A percentile compares a stretch with the other conserved stretches of the same genome.
Evolutionary conservation across 352 stramenopile genomes (phyloP).

Genomic region (Plasmopara halstedii): DNA sequence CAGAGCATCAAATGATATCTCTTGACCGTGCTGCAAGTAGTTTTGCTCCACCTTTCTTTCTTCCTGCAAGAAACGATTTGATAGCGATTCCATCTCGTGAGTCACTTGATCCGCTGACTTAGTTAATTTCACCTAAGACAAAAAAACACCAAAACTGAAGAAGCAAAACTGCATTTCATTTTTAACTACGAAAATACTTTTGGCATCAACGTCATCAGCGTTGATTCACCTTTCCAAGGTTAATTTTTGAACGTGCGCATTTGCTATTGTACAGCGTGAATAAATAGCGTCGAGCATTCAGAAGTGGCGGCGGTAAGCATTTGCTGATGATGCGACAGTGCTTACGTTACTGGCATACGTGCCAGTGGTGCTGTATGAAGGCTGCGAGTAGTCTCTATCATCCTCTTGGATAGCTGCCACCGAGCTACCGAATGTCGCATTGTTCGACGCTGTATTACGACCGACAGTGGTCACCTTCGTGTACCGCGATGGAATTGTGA

Average conservation of each 20-base stretch:
- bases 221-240: not conserved
- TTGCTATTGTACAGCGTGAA: slow-evolving; percentile 22
- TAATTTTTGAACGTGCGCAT: slow-evolving; percentile 2
- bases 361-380: slow-evolving; percentile 22
- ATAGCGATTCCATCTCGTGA: no score
- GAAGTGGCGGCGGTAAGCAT: slow-evolving; percentile 12
- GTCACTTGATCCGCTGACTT: no score
- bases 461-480: slow-evolving; percentile 72
- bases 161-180: slow-evolving; percentile 24
- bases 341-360: slow-evolving; percentile 24
- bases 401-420: slow-evolving; percentile 23
- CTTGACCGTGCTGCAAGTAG: no score
- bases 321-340: slow-evolving; percentile 13
- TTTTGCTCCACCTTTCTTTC: no score
- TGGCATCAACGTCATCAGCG: not conserved
- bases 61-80: no score
- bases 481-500: slow-evolving; percentile 80
- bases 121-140: no score
- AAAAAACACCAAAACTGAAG: not conserved
- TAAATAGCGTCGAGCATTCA: slow-evolving; percentile 13
- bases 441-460: slow-evolving; percentile 28
- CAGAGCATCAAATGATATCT: no score
- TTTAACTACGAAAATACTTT: slow-evolving; percentile 4
- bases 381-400: slow-evolving; percentile 21
- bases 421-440: slow-evolving; percentile 14